phyloP scores from a whole-genome alignment of 805 yeast species.

The Yarrowia osloensis region DNA sequence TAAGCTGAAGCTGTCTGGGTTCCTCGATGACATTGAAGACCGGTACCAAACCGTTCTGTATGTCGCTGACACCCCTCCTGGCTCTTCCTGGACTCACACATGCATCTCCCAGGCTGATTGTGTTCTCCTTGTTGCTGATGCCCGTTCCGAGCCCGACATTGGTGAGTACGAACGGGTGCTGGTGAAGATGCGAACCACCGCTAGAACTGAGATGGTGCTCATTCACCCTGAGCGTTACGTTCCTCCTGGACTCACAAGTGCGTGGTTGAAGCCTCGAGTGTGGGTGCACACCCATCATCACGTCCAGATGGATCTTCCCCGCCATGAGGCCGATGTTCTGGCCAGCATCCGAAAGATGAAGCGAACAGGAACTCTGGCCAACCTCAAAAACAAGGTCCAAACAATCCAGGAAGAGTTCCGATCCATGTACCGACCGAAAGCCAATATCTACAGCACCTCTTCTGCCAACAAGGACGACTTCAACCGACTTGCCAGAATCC shows the following conservation, averaged over 20 bases:
- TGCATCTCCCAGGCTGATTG: conserved; percentile 96
- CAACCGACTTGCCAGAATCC: conserved; percentile 79
- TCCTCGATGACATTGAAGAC: conserved; percentile 88
- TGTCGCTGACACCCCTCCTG: conserved; percentile 80
- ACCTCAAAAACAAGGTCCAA: conserved; percentile 41
- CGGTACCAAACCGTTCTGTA: conserved; percentile 84
- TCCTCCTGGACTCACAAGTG: conserved; percentile 77
- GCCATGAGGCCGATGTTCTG: conserved; percentile 35
- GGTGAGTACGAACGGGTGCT: conserved; percentile 86
- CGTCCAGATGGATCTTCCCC: conserved; percentile 58
- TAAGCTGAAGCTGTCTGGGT: conserved; percentile 80
- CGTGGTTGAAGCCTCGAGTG: conserved; percentile 79
- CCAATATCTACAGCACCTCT: conserved; percentile 45
- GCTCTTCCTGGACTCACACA: conserved; percentile 86
- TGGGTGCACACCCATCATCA: conserved; percentile 97
- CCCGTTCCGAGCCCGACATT: conserved; percentile 64
- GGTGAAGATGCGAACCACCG: conserved; percentile 74
- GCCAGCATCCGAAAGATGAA: conserved; percentile 32
- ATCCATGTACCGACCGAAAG: conserved; percentile 39
- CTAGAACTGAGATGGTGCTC: conserved; percentile 82
- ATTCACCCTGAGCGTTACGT: conserved; percentile 83
- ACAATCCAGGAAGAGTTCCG: conserved; percentile 41
- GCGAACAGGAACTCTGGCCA: conserved; percentile 34
- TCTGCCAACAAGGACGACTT: conserved; percentile 69
- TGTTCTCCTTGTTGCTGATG: conserved; percentile 84